Evolutionary conservation across 805 yeast species (phyloP), one percentile per base, ranked within the genome.

Genomic region (Maudiozyma serrabonitensis): DNA sequence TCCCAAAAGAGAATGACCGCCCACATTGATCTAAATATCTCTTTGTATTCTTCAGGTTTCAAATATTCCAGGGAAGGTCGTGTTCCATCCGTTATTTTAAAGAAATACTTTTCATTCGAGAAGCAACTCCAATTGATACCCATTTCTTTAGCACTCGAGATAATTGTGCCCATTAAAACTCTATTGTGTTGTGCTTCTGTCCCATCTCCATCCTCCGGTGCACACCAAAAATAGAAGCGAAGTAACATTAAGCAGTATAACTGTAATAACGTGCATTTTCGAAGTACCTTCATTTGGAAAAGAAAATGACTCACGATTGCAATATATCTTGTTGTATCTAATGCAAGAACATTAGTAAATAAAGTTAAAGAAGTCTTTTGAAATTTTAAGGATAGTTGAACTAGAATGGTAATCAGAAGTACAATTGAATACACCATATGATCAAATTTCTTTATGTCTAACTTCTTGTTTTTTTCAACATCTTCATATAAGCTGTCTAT

Each of bases 191-290:
- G 61, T 13, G 58, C 52, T 26, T 54, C 57, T 23, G 56, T 51
- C 2, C 69, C 69, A 50, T 64, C 68, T 12, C 66, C 66, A 50
- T 62, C 66, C 41, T 64, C 66, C 2, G 67, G 66, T 2, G 62
- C 60, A 50, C 66, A 59, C 68, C 68, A 64, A 41, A 61, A 59
- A 47, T 61, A 60, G 45, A 64, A 57, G 47, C 67, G 56, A 21
- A 63, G 50, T 31, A 64, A 37, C 23, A 64, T 41, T 25, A 63
- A 48, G 49, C 56, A 51, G 41, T 62, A 64, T n/a, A 63, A 37
- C 45, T 62, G 64, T 41, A 58, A 41, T 21, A 64, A 35, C 1
- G 66, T 62, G 46, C 62, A 58, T 50, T 64, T 64, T 42, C 65
- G 52, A 4, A 61, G 48, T 16, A 55, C 46, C 46, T 62, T 63